Percentiles rank a stretch among this genome's conserved stretches.
Conservation (phyloP, 2,329 filamentous ascomycete genomes). For the Bertia moriformis region DNA sequence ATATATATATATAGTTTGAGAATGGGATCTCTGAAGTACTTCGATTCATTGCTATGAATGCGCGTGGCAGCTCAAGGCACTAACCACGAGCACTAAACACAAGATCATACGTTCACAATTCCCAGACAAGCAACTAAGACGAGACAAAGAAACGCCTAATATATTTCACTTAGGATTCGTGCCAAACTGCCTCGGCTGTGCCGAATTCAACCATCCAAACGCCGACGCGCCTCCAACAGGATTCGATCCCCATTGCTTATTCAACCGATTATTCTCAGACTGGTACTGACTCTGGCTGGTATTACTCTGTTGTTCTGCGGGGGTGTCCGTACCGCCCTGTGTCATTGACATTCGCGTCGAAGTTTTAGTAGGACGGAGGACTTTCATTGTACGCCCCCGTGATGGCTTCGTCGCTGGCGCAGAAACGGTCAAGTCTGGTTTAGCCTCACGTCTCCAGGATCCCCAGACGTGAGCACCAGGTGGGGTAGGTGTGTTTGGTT, state of each 20-base stretch:
- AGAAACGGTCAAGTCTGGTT: neutral
- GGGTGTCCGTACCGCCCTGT: neutral
- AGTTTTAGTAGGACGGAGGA: neutral
- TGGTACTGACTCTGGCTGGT: neutral
- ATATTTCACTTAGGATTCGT: neutral
- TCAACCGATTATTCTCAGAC: constrained; percentile 5
- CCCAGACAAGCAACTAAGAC: no score
- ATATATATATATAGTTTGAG: no score
- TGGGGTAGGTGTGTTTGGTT: no score
- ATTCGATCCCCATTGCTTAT: constrained; percentile 31
- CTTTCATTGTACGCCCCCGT: neutral
- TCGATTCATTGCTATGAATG: no score
- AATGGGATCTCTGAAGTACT: no score
- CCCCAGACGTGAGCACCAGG: neutral
- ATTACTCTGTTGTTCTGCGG: neutral
- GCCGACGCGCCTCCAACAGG: constrained; percentile 47
- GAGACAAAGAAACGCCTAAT: no score
- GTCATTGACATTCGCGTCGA: neutral
- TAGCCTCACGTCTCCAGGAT: neutral
- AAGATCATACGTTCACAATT: neutral
- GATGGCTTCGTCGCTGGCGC: neutral
- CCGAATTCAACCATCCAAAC: constrained; percentile 42
- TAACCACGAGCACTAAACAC: no score
- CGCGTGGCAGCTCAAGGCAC: no score
- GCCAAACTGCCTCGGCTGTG: neutral